These are phyloP conservation scores for Aspergillus heteromorphus DNA, from an alignment of 495 filamentous ascomycete genomes.

Conservation along the genomic window DNA sequence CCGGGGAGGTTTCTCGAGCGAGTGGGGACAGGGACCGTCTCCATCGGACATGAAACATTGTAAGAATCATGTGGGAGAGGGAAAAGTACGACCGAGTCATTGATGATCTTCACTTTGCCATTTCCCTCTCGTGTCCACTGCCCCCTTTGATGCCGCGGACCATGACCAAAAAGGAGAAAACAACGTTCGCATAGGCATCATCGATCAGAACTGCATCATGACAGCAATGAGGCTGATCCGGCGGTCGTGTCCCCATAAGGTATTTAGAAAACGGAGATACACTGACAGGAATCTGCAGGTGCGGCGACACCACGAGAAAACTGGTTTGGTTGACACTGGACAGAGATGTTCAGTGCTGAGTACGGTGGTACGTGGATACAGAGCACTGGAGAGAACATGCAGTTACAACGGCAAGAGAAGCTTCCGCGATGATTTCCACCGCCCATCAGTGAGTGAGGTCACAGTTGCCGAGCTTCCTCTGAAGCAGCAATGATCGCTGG, in stretches of 20 bases:
- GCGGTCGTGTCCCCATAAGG: neutral
- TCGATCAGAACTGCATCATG: neutral
- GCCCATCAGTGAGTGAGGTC: constrained; percentile 8
- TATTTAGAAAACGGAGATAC: neutral
- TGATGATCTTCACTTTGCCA: neutral
- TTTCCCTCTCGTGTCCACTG: neutral
- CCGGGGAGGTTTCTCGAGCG: neutral
- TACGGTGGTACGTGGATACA: too few species aligned
- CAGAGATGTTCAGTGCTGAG: too few species aligned
- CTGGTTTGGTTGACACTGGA: neutral
- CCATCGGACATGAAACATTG: neutral
- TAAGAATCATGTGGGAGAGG: neutral
- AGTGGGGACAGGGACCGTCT: neutral
- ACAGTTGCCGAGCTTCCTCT: neutral
- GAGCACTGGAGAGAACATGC: neutral
- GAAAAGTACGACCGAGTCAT: neutral
- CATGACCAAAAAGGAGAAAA: neutral
- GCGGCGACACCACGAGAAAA: neutral
- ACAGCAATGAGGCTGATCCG: neutral
- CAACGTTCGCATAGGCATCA: neutral
- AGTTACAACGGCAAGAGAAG: neutral
- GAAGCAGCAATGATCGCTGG: constrained; percentile 16
- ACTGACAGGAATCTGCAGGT: neutral
- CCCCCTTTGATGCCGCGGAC: neutral
- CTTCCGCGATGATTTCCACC: constrained; percentile 1